These are phyloP conservation scores for Epichloe glyceriae DNA, from an alignment of 2,329 filamentous ascomycete species.

Conservation along the genomic window DNA sequence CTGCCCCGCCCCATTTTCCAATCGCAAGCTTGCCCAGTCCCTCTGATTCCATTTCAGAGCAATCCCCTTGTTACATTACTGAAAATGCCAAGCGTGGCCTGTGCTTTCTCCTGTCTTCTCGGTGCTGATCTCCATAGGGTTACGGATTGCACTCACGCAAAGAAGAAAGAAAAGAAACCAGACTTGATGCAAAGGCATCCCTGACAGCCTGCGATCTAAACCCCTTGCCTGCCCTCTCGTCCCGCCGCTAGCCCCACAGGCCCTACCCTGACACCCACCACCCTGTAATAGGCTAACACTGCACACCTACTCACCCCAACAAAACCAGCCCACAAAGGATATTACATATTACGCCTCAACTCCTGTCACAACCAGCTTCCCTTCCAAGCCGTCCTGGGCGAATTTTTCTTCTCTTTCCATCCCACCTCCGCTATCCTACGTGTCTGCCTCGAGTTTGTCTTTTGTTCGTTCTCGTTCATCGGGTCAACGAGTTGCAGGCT, in stretches of 20 bases:
- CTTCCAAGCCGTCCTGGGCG: too few species aligned
- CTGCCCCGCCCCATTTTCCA: too few species aligned
- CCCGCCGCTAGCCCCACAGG: not conserved
- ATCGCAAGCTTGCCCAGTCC: not conserved
- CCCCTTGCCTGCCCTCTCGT: not conserved
- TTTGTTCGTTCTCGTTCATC: not conserved
- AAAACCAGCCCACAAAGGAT: not conserved
- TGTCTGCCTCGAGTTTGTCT: not conserved
- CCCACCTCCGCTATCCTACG: not conserved
- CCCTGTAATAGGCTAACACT: not conserved
- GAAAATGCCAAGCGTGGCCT: not conserved
- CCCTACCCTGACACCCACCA: not conserved
- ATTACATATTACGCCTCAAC: not conserved
- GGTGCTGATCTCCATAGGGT: too few species aligned
- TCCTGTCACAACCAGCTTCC: not conserved
- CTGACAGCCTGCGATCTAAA: not conserved
- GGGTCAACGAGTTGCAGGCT: not conserved
- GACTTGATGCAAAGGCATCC: not conserved
- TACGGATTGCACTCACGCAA: too few species aligned
- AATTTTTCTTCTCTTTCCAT: not conserved
- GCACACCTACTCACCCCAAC: not conserved
- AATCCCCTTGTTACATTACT: not conserved
- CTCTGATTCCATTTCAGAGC: conserved; percentile 1
- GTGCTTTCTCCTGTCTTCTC: not conserved
- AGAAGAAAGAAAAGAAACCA: too few species aligned